Conservation (phyloP, 306 rosid species). For the Coriaria nepalensis region DNA sequence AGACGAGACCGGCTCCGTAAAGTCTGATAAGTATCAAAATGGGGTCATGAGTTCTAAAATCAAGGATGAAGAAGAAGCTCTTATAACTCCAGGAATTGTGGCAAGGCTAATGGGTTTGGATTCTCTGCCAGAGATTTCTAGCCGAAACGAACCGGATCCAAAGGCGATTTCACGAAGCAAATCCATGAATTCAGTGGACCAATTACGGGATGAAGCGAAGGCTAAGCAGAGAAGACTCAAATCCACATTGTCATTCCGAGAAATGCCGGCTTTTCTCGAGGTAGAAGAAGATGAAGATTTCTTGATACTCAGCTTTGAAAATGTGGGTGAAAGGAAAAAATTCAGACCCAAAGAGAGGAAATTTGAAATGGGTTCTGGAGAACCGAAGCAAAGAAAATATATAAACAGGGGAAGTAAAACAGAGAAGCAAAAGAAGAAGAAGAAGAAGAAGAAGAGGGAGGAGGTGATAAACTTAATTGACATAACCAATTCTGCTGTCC, state of each 20-base stretch:
- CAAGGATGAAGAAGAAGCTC: conserved; percentile 7
- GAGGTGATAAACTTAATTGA: conserved; percentile 11
- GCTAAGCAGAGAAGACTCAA: conserved; percentile 24
- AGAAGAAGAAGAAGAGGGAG: conserved; percentile 10
- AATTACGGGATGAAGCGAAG: conserved; percentile 10
- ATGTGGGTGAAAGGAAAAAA: conserved; percentile 14
- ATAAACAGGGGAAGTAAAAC: conserved; percentile 23
- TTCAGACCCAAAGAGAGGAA: conserved; percentile 23
- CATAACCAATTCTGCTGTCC: conserved; percentile 5
- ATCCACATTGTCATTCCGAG: conserved; percentile 51
- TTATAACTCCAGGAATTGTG: neutral
- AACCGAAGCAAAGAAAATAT: conserved; percentile 26
- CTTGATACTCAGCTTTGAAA: conserved; percentile 54
- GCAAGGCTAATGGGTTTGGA: neutral
- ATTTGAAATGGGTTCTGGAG: conserved; percentile 15
- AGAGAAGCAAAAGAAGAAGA: conserved; percentile 18
- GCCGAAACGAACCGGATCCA: neutral
- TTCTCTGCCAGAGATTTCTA: neutral
- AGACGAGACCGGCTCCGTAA: conserved; percentile 19
- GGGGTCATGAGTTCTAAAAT: conserved; percentile 4
- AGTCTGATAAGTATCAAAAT: conserved; percentile 14
- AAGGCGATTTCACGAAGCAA: conserved; percentile 30
- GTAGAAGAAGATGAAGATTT: conserved; percentile 50
- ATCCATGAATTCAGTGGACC: conserved; percentile 52
- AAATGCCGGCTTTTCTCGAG: conserved; percentile 37